These are phyloP conservation scores for Hanseniaspora thailandica DNA, from an alignment of 805 yeast genomes.

Conservation along the genomic window DNA sequence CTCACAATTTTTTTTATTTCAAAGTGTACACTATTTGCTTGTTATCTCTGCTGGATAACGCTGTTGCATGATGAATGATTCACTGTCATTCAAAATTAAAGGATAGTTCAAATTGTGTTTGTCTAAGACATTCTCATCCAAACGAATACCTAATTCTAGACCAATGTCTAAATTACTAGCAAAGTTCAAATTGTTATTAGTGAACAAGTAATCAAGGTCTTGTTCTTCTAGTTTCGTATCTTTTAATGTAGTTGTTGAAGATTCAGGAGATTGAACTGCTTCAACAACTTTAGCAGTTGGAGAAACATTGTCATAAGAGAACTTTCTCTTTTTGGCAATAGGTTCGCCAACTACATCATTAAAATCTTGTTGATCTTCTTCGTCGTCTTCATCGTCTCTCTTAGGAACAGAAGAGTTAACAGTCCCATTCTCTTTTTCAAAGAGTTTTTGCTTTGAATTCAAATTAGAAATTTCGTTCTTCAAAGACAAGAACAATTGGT, in stretches of 20 bases:
- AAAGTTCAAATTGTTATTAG: neutral
- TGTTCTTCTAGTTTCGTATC: neutral
- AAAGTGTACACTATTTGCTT: neutral
- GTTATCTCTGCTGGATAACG: constrained; percentile 18
- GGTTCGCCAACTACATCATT: no score
- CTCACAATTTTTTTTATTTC: neutral
- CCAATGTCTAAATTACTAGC: neutral
- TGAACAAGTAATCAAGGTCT: neutral
- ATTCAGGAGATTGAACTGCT: neutral
- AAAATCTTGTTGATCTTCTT: no score
- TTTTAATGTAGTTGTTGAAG: constrained; percentile 2
- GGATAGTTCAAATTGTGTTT: neutral
- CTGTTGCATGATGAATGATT: constrained; percentile 13
- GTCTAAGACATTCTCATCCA: constrained; percentile 13
- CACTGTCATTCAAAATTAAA: neutral
- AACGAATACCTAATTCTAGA: constrained; percentile 9
- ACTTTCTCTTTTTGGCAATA: constrained; percentile 4
- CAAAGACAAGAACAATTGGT: neutral
- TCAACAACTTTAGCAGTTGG: neutral
- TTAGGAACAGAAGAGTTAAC: constrained; percentile 10
- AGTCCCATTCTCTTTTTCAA: constrained; percentile 10
- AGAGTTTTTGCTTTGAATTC: neutral
- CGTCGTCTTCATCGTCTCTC: neutral
- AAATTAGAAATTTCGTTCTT: neutral
- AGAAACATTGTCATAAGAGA: neutral